phyloP scores from a whole-genome alignment of 2,329 filamentous ascomycete species.

The Coniochaeta sp. region DNA sequence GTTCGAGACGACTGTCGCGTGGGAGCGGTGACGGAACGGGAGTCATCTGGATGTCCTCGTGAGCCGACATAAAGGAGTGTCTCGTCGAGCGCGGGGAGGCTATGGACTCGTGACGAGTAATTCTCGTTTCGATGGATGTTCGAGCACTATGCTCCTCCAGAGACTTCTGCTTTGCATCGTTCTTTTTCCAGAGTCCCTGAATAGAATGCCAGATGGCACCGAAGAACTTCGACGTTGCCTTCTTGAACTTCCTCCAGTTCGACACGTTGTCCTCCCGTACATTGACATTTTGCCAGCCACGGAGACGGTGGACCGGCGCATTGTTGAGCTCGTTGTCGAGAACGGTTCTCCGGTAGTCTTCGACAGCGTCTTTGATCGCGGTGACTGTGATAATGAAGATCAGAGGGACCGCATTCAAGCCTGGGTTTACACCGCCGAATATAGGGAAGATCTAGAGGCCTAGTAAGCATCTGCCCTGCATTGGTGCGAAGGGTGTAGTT shows the following conservation, averaged over 20 bases:
- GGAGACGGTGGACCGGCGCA: conserved; percentile 81
- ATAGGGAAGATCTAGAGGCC: conserved; percentile 79
- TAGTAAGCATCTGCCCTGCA: conserved; percentile 10
- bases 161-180: conserved; percentile 38
- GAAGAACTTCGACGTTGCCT: conserved; percentile 62
- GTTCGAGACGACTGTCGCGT: conserved; percentile 15
- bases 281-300: conserved; percentile 90
- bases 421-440: conserved; percentile 87
- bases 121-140: conserved; percentile 58
- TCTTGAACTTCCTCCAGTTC: conserved; percentile 82
- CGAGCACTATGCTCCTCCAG: conserved; percentile 47
- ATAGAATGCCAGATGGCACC: conserved; percentile 43
- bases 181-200: conserved; percentile 38
- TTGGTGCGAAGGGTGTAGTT: neutral
- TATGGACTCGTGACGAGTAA: conserved; percentile 44
- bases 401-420: conserved; percentile 79
- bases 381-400: conserved; percentile 89
- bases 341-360: conserved; percentile 87
- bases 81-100: conserved; percentile 40
- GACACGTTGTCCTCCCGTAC: conserved; percentile 81
- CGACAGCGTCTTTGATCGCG: conserved; percentile 87
- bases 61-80: conserved; percentile 44
- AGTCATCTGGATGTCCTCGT: conserved; percentile 87
- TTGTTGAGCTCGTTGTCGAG: conserved; percentile 95
- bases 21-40: conserved; percentile 79